Evolutionary conservation across 345 rosid species (phyloP).

Genomic region (Ricinus communis): DNA sequence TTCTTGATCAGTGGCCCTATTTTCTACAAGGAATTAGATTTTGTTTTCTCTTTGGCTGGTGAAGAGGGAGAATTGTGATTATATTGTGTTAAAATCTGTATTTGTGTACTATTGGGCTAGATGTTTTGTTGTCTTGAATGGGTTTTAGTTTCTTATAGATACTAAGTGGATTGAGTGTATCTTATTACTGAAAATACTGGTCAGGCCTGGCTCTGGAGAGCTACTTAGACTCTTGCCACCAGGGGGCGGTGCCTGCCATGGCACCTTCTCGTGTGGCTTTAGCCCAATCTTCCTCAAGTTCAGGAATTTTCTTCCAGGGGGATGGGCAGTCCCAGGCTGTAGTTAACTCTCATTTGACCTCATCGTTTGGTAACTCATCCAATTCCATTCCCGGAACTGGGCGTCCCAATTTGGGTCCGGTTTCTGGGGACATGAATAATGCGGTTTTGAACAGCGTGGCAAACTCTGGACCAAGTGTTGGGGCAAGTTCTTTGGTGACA

Average conservation of each 20-base stretch:
- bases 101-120: slow-evolving; percentile 1
- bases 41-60: slow-evolving; percentile 26
- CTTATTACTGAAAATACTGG: slow-evolving; percentile 29
- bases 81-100: slow-evolving; percentile 14
- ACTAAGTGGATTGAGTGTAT: slow-evolving; percentile 30
- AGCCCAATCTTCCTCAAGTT: slow-evolving; percentile 87
- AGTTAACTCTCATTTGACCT: slow-evolving; percentile 80
- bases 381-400: slow-evolving; percentile 75
- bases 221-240: slow-evolving; percentile 62
- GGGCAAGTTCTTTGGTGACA: slow-evolving; percentile 91
- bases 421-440: slow-evolving; percentile 82
- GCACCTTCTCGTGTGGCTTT: slow-evolving; percentile 77
- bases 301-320: slow-evolving; percentile 95
- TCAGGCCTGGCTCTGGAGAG: slow-evolving; percentile 72
- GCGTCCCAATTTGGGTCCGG: slow-evolving; percentile 62
- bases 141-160: slow-evolving; percentile 24
- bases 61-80: slow-evolving; percentile 26
- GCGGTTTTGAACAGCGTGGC: slow-evolving; percentile 75
- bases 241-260: slow-evolving; percentile 56
- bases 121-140: slow-evolving; percentile 12
- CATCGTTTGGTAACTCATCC: slow-evolving; percentile 77
- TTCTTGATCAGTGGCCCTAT: slow-evolving; percentile 26
- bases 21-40: slow-evolving; percentile 22
- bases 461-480: slow-evolving; percentile 87
- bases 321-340: slow-evolving; percentile 88